Evolutionary conservation across 208 protist species (phyloP), one percentile per base, ranked within the genome.

Genomic region (Trypanosoma vivax): DNA sequence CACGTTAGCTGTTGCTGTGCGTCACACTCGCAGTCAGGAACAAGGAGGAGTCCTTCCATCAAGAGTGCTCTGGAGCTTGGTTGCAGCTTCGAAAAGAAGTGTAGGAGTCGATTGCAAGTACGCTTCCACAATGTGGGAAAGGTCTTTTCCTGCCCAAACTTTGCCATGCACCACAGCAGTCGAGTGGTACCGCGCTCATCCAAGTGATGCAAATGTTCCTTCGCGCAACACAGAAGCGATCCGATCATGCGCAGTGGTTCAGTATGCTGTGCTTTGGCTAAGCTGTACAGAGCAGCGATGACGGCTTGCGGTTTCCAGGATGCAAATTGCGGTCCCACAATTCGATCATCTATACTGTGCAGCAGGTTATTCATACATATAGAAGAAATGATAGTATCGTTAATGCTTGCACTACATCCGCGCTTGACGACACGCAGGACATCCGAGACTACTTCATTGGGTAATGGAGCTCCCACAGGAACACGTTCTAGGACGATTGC

Each of bases 161-260:
- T 65, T 3, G 73, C 76, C 24, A 91, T 54, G 35, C 62, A 81
- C 83, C 83, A 91, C 37, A 91, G 34, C 16, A 85, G 41, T 19
- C 65, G 55, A 27, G 76, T 73, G 24, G 69, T 67, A 21, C 79
- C 72, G 21, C 55, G 41, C 43, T 65, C 70, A 24, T 67, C 57
- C 7, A 92, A 56, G 52, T 76, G 70, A n/a, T 33, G 19, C 23
- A 87, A 58, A 25, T 65, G 56, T 11, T 76, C 56, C 25, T 61
- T 64, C 34, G 80, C 58, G 39, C 64, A 63, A 3, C 50, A 52
- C 0, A 85, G 28, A n/a, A 83, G 50, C 19, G 76, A 70, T 19
- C 53, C 24, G 1, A 73, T 21, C n/a, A 92, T 43, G 1, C 52
- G 29, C 4, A 74, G 27, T n/a, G 51, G 27, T 9, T 42, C 40